Evolutionary conservation across 75 land plant genomes (phyloP).

Genomic region (Pseudotsuga menziesii): DNA sequence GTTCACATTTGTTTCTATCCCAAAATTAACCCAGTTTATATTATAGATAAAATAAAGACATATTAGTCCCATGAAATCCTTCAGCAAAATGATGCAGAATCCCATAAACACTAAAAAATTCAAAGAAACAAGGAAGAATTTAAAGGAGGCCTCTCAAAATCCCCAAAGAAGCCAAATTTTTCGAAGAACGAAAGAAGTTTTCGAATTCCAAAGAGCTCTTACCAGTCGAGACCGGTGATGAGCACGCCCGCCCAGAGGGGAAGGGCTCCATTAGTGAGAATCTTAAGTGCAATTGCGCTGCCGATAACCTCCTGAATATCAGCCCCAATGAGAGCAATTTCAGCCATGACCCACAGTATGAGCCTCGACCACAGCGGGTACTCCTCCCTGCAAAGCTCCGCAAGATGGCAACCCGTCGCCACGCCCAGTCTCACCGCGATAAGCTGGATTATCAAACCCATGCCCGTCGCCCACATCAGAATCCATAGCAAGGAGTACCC

Average conservation of each 20-base stretch:
- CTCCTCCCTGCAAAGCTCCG: slow-evolving; percentile 84
- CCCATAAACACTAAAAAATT: too few relatives aligned
- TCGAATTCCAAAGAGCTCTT: neutral
- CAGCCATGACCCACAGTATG: slow-evolving; percentile 56
- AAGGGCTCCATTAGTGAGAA: slow-evolving; percentile 34
- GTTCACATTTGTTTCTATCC: too few relatives aligned
- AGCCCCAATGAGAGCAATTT: slow-evolving; percentile 67
- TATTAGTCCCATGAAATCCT: too few relatives aligned
- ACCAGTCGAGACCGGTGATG: slow-evolving; percentile 47
- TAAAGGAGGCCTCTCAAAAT: too few relatives aligned
- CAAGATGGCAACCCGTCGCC: slow-evolving; percentile 57
- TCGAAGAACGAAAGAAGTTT: neutral
- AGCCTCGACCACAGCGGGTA: slow-evolving; percentile 50
- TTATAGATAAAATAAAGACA: too few relatives aligned
- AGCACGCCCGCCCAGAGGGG: slow-evolving; percentile 56
- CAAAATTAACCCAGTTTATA: too few relatives aligned
- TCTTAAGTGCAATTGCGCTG: slow-evolving; percentile 50
- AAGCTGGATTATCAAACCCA: slow-evolving; percentile 54
- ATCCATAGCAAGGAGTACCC: slow-evolving; percentile 59
- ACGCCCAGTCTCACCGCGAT: slow-evolving; percentile 48
- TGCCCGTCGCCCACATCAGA: slow-evolving; percentile 48
- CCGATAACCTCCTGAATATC: slow-evolving; percentile 79
- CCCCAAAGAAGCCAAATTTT: neutral
- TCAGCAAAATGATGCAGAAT: too few relatives aligned
- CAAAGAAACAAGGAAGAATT: too few relatives aligned